Evolutionary conservation across 1,284 basidiomycete genomes (phyloP), one percentile per base, ranked within the genome.

Genomic region (Agaricales sp.): DNA sequence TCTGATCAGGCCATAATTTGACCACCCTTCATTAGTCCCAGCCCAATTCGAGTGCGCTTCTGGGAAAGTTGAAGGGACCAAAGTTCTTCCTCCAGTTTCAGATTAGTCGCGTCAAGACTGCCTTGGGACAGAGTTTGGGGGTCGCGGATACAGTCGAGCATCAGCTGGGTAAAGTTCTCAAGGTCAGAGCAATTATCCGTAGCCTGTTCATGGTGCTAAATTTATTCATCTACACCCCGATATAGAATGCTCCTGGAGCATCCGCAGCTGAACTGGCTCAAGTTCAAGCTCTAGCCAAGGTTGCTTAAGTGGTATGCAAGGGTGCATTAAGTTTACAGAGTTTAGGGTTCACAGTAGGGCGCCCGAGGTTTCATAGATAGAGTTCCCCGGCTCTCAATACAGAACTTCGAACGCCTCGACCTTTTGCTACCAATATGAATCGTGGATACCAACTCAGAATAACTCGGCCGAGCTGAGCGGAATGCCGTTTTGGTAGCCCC

Each of bases 51-150:
- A 37, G 16, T 37, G 53, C 54, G 20, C 52, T 61, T 2, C 55
- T 61, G 13, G 51, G 39, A 2, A 52, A 54, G 25, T 50, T 62
- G 37, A 62, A 63, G 49, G 59, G 59, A 20, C 58, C 61, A n/a
- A 60, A 63, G 43, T 62, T 62, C 54, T 63, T 63, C 55, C 51
- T 63, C 23, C 61, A 63, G 35, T 63, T 63, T 54, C 54, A 62
- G 54, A 61, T 63, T 23, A 55, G 59, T 14, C 60, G 61, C 14
- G 60, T 58, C 1, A 53, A 59, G 41, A 56, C 58, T 19, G 61
- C 58, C 1, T 50, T 56, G 8, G 59, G 61, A 8, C 53, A 55
- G 4, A 48, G 49, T 13, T 48, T 63, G 3, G 50, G 43, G 26
- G 59, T 50, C 19, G 61, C 57, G 6, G 59, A 58, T 45, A 61